Base-by-base conservation (phyloP, 495 filamentous ascomycete species). In the Aspergillus mulundensis region DNA sequence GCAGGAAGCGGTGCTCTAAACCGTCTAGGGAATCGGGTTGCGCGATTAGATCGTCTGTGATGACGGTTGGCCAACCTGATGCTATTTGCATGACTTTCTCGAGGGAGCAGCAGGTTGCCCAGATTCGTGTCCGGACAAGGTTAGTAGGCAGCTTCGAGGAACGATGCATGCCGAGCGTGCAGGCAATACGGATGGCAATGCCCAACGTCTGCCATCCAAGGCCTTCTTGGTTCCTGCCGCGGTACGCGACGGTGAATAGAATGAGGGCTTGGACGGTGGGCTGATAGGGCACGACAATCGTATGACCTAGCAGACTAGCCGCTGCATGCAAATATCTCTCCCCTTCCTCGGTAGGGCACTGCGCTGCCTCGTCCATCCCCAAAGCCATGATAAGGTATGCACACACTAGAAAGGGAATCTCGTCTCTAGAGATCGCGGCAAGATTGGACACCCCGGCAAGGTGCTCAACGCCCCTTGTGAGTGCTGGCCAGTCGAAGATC, bases 171-270 rank as follows among this genome's bases (percentile, higher is more conserved):
- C 59, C 59, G 1, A 61, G 28, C 5, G 59, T 61, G 6, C 54
- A 58, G 2, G 59, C 59, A 15, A 58, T 57, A 0, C 54, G 28
- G 28, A 54, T 61, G 5, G 54, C 54, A 30, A 58, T 58, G 3
- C 59, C 59, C 1, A 61, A 44, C 0, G 45, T 54, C 19, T 61
- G 59, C 59, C 59, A 61, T 0, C 49, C 59, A 5, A 61, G 54
- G 0, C 54, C 59, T 24, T 58, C 59, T 19, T 61, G 44, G 23
- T 55, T 61, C 3, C 51, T 39, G 11, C 59, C 50, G 1, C 59
- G 49, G 16, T 61, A 61, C 0, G 28, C 44, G 0, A 61, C 40
- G 1, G 59, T 57, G 23, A 61, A 50, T 1, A 61, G 59, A 0
- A 61, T 32, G 5, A 61, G 38, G 2, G 59, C 34, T 40, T 61